These are phyloP conservation scores for Cystofilobasidium capitatum DNA, from an alignment of 768 basidiomycete species.

Conservation along the genomic window DNA sequence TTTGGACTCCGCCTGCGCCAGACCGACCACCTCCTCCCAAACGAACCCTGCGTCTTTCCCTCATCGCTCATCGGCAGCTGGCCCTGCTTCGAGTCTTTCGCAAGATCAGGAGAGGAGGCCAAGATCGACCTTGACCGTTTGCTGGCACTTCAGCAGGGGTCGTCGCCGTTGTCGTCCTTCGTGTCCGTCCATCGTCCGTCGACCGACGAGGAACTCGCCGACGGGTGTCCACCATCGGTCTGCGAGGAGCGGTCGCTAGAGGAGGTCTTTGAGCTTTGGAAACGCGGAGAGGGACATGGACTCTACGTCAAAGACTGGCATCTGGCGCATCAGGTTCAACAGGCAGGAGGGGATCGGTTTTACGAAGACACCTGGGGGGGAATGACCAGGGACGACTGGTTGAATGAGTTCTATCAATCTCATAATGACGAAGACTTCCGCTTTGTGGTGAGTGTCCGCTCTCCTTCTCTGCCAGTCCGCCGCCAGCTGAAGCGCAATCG, in stretches of 20 bases:
- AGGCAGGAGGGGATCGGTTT: constrained; percentile 31
- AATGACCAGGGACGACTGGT: constrained; percentile 33
- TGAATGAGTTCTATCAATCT: constrained; percentile 7
- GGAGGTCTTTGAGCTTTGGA: constrained; percentile 37
- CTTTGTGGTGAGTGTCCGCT: constrained; percentile 4
- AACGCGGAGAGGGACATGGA: constrained; percentile 27
- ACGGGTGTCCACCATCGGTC: constrained; percentile 25
- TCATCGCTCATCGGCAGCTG: constrained; percentile 26
- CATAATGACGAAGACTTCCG: constrained; percentile 1
- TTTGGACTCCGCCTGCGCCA: background rate
- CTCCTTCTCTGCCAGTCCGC: background rate
- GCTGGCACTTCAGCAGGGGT: constrained; percentile 4
- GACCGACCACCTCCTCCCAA: constrained; percentile 32
- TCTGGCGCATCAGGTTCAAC: constrained; percentile 33
- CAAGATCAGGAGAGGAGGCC: background rate
- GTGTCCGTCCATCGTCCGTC: constrained; percentile 18
- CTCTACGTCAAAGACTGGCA: constrained; percentile 42
- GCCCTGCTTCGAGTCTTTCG: constrained; percentile 23
- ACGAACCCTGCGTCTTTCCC: constrained; percentile 32
- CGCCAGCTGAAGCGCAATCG: background rate
- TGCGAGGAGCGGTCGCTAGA: constrained; percentile 31
- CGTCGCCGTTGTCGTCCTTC: background rate
- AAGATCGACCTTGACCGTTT: background rate
- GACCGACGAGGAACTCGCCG: background rate
- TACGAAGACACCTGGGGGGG: constrained; percentile 34